Base-by-base conservation (phyloP, 495 filamentous ascomycete species). In the Aspergillus affinis region DNA sequence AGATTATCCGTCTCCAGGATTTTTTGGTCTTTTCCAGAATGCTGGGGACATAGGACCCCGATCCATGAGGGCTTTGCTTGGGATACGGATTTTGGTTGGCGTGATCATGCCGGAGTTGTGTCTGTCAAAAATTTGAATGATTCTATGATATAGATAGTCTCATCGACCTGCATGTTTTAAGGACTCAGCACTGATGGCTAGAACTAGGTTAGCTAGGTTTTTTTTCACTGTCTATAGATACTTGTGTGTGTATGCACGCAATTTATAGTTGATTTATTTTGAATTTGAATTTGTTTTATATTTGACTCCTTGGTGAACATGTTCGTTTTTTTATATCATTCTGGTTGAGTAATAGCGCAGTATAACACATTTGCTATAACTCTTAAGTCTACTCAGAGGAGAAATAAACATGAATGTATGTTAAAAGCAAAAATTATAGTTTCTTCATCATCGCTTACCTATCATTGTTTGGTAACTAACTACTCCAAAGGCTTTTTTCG, bases 191-290 rank as follows among this genome's bases (percentile, higher is more conserved):
- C 4, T 54, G 49, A 49, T 50, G 46, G 59, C 56, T 60, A 61
- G 58, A 71, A 60, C 71, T 58, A 48, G 77, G 74, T 76, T 77
- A 80, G 74, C 75, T 77, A 80, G 79, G 72, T 60, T 74, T 78
- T 76, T 72, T 74, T 70, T 61, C 67, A 72, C 66, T 65, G 74
- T 75, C 62, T 44, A 59, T 46, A 57, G 44, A 10, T 32, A 27
- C 21, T 49, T 46, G 10, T 30, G 29, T 44, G 20, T 45, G 36
- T 18, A 15, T 48, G 21, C 17, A 30, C 12, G 10, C 2, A 0
- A 12, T 17, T 52, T 5, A 18, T 30, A 30, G 50, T 52, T 36
- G 30, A 18, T 52, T 20, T 21, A 13, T 2, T 10, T 41, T 17
- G 26, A 49, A 21, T 49, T 49, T 20, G 10, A 26, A 7, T 52